phyloP scores from a whole-genome alignment of 2,329 filamentous ascomycete species.

The Epicoccum nigrum region DNA sequence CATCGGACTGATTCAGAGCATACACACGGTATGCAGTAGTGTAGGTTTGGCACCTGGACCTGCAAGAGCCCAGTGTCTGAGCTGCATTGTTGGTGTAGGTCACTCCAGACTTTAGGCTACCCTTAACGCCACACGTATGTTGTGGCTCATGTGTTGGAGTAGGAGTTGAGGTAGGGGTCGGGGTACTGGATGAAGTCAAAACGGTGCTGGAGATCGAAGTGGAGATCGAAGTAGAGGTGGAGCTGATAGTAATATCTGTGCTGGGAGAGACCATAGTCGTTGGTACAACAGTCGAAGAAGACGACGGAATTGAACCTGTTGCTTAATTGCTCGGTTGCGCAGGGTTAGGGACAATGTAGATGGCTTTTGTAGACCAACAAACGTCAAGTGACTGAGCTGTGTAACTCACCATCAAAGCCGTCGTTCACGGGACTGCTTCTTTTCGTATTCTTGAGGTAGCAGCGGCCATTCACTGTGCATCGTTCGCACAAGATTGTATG shows the following conservation, averaged over 20 bases:
- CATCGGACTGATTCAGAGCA: background rate
- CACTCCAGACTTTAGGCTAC: background rate
- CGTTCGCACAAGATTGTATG: background rate
- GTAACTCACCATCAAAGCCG: background rate
- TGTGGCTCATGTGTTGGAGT: background rate
- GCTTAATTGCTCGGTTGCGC: background rate
- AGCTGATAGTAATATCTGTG: background rate
- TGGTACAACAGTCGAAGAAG: background rate
- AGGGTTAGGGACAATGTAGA: background rate
- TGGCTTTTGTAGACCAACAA: background rate
- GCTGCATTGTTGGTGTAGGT: background rate
- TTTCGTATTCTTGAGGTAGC: conserved; percentile 4
- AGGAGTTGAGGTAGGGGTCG: background rate
- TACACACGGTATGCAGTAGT: background rate
- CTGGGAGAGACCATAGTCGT: background rate
- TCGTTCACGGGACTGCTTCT: background rate
- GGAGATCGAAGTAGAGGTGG: background rate
- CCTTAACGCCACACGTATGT: background rate
- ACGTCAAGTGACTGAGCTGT: background rate
- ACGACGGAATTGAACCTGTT: background rate
- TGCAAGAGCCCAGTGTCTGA: background rate
- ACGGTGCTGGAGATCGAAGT: background rate
- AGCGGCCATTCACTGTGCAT: background rate
- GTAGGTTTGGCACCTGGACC: background rate
- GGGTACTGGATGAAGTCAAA: background rate